Percentiles rank a stretch among this genome's conserved stretches.
Evolutionary conservation across 345 rosid species (phyloP).

Genomic region (Populus ilicifolia): DNA sequence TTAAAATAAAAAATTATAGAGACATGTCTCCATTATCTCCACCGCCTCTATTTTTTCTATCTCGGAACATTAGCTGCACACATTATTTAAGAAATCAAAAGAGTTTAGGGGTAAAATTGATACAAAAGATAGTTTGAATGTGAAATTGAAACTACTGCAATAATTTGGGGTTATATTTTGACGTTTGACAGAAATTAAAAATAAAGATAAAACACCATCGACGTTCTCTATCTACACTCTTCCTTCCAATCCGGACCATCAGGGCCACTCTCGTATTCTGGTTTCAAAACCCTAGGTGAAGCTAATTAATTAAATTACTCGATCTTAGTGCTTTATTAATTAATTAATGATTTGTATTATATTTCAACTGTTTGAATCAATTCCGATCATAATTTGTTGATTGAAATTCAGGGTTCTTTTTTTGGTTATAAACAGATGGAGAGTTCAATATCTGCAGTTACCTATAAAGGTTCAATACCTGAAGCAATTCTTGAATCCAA

Average conservation of each 20-base stretch:
- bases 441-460: slow-evolving; percentile 44
- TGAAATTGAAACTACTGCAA: too few species aligned
- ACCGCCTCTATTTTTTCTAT: too few species aligned
- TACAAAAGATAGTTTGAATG: too few species aligned
- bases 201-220: not conserved
- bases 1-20: too few species aligned
- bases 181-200: too few species aligned
- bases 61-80: too few species aligned
- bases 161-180: not conserved
- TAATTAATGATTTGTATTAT: too few species aligned
- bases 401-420: not conserved
- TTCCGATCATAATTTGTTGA: not conserved
- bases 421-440: slow-evolving; percentile 47
- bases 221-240: not conserved
- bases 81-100: too few species aligned
- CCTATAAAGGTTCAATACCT: slow-evolving; percentile 61
- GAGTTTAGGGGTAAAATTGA: too few species aligned
- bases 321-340: too few species aligned
- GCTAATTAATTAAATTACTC: not conserved
- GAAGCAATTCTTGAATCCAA: slow-evolving; percentile 74
- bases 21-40: too few species aligned
- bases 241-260: not conserved
- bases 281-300: not conserved
- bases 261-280: not conserved
- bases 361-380: not conserved